Evolutionary conservation across 495 filamentous ascomycete genomes (phyloP).

Genomic region (Penicillium paxilli): DNA sequence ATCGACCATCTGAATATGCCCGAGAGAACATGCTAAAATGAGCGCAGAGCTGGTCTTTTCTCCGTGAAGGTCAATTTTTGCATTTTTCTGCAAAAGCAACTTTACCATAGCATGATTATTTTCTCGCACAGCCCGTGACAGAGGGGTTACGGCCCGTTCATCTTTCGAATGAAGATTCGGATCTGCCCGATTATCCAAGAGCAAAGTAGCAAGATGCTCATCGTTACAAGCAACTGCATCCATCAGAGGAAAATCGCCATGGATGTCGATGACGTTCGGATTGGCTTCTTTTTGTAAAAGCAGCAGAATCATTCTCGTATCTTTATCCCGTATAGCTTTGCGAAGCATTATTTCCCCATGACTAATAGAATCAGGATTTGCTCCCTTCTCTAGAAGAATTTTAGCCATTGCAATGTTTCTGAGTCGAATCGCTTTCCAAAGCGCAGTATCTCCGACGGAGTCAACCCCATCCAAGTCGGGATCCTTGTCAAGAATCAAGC

Average conservation of each 20-base stretch:
- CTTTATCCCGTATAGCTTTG: neutral
- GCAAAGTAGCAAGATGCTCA: neutral
- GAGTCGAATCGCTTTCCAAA: neutral
- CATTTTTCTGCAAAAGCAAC: neutral
- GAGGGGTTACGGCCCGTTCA: neutral
- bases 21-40: neutral
- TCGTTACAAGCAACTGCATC: neutral
- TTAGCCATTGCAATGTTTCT: neutral
- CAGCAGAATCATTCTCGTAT: neutral
- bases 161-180: neutral
- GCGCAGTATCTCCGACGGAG: neutral
- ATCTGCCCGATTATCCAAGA: neutral
- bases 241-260: neutral
- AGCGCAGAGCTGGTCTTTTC: neutral
- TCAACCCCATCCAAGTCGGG: neutral
- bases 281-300: neutral
- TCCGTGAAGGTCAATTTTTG: neutral
- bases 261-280: neutral
- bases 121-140: neutral
- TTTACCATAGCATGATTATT: neutral
- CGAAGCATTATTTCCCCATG: neutral
- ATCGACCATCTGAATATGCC: neutral
- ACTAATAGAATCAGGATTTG: neutral
- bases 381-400: neutral
- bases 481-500: neutral